Conservation (phyloP, 805 yeast species). For the Kregervanrija delftensis region DNA sequence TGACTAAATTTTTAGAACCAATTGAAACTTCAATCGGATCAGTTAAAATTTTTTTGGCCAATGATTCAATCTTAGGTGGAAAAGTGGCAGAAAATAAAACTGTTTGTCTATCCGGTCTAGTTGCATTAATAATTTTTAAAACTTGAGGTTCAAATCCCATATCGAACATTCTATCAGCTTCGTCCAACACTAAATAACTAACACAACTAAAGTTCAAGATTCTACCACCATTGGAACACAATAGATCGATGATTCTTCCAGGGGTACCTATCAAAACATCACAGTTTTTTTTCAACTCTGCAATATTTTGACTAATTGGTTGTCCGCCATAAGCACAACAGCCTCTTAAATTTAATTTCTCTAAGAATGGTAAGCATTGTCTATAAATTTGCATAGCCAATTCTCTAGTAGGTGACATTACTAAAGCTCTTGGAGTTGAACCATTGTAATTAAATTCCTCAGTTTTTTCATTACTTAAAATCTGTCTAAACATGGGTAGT, state of each 20-base stretch:
- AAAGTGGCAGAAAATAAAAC: slow-evolving; percentile 93
- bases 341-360: slow-evolving; percentile 41
- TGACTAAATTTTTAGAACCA: slow-evolving; percentile 76
- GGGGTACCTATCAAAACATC: slow-evolving; percentile 91
- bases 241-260: slow-evolving; percentile 83
- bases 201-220: slow-evolving; percentile 60
- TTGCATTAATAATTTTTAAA: slow-evolving; percentile 63
- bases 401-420: slow-evolving; percentile 90
- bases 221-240: slow-evolving; percentile 78
- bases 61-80: slow-evolving; percentile 67
- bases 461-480: slow-evolving; percentile 50
- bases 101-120: slow-evolving; percentile 83
- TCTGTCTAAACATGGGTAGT: slow-evolving; percentile 78
- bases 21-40: slow-evolving; percentile 72
- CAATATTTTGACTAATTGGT: slow-evolving; percentile 73
- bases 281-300: slow-evolving; percentile 68
- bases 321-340: slow-evolving; percentile 92
- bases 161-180: slow-evolving; percentile 95
- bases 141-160: slow-evolving; percentile 97
- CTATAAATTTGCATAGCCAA: slow-evolving; percentile 76
- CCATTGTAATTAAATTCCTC: slow-evolving; percentile 38
- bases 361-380: slow-evolving; percentile 55
- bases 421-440: slow-evolving; percentile 71
- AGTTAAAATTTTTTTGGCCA: slow-evolving; percentile 59
- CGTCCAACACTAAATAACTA: slow-evolving; percentile 85